A percentile compares a stretch with the other conserved stretches of the same genome.
Evolutionary conservation across 1,139 yeast genomes (phyloP).

Genomic region (Lodderomyces parapsilosis): DNA sequence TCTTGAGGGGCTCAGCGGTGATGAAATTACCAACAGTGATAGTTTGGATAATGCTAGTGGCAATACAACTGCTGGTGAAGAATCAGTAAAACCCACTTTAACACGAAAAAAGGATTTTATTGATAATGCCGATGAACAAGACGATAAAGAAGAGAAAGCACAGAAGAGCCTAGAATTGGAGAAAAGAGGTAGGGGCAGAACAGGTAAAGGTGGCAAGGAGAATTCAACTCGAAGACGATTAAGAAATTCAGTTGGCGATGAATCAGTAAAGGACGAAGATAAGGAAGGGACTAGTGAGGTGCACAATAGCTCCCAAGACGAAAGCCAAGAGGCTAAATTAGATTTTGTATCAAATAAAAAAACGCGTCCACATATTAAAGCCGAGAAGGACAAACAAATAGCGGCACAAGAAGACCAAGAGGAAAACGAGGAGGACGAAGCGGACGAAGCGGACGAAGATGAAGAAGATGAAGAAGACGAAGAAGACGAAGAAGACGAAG

Average conservation of each 20-base stretch:
- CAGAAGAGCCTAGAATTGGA: neutral
- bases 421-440: slow-evolving; percentile 16
- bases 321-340: neutral
- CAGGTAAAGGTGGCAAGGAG: neutral
- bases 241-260: neutral
- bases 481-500: slow-evolving; percentile 19
- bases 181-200: neutral
- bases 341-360: neutral
- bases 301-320: neutral
- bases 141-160: neutral
- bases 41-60: slow-evolving; percentile 11
- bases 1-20: slow-evolving; percentile 32
- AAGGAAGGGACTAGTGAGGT: neutral
- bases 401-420: slow-evolving; percentile 8
- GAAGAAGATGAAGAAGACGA: slow-evolving; percentile 15
- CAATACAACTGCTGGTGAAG: neutral
- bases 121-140: neutral
- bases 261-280: neutral
- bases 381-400: slow-evolving; percentile 7
- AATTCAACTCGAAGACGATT: neutral
- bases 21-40: slow-evolving; percentile 9
- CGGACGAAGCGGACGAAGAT: slow-evolving; percentile 15
- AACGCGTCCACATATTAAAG: neutral
- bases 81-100: slow-evolving; percentile 7
- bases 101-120: neutral